A percentile compares a stretch with the other conserved stretches of the same genome.
phyloP scores from a whole-genome alignment of 345 rosid genomes.

The Hibiscus mutabilis region DNA sequence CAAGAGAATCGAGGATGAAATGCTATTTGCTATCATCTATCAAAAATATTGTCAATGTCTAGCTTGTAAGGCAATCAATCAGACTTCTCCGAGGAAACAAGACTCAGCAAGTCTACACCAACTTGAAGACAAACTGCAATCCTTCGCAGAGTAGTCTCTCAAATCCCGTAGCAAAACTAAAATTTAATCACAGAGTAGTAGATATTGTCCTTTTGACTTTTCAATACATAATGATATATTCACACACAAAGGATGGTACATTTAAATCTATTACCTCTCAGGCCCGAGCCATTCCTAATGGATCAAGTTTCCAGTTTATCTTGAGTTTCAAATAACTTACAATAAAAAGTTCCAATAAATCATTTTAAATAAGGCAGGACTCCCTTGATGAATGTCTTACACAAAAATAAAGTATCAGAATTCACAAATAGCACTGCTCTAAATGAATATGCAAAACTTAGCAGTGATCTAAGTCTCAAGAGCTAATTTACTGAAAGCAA shows the following conservation, averaged over 20 bases:
- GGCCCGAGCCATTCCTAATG: not conserved
- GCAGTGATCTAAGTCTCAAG: not conserved
- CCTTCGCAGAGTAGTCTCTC: not conserved
- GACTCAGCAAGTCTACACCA: not conserved
- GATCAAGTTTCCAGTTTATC: not conserved
- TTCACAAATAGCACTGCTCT: not conserved
- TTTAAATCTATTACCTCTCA: not conserved
- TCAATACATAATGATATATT: not conserved
- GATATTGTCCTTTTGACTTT: not conserved
- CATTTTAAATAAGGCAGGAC: not conserved
- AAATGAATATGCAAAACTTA: not conserved
- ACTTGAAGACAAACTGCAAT: not conserved
- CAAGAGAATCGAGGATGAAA: not conserved
- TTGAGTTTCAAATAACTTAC: not conserved
- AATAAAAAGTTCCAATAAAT: not conserved
- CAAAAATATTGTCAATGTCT: not conserved
- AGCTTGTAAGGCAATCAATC: not conserved
- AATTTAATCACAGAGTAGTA: not conserved
- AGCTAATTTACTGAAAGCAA: not conserved
- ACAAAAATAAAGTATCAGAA: not conserved
- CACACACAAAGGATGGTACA: not conserved
- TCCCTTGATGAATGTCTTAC: not conserved
- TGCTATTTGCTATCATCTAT: not conserved
- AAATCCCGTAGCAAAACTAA: not conserved
- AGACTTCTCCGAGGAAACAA: not conserved